phyloP scores from a whole-genome alignment of 768 basidiomycete genomes.

The Dacryopinax primogenitus region DNA sequence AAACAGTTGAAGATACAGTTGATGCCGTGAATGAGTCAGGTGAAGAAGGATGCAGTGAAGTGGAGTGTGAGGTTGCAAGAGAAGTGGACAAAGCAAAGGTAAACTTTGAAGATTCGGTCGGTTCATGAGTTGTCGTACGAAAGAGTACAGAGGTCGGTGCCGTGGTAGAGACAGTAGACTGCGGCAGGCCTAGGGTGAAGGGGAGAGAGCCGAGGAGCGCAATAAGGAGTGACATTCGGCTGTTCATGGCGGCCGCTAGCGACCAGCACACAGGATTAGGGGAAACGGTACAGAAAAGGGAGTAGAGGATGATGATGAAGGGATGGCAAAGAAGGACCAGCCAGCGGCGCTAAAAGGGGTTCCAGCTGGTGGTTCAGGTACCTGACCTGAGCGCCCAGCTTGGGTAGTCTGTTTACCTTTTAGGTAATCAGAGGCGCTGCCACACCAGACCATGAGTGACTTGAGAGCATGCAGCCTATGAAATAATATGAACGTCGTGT shows the following conservation, averaged over 20 bases:
- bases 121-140: not conserved
- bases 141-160: not conserved
- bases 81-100: not conserved
- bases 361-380: not conserved
- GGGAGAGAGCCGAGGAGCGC: conserved; percentile 6
- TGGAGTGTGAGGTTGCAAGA: not conserved
- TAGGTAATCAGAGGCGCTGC: not conserved
- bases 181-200: not conserved
- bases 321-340: not conserved
- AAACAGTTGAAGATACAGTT: not conserved
- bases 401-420: conserved; percentile 1
- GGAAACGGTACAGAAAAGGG: not conserved
- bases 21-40: not conserved
- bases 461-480: conserved; percentile 3
- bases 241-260: not conserved
- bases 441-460: not conserved
- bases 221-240: conserved; percentile 9
- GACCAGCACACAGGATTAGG: conserved; percentile 6
- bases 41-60: not conserved
- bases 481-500: not conserved
- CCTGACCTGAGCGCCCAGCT: not conserved
- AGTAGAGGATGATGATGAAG: not conserved
- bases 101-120: not conserved
- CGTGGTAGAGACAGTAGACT: not conserved
- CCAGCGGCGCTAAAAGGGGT: not conserved